Percentiles rank a stretch among this genome's conserved stretches.
phyloP scores from a whole-genome alignment of 805 yeast species.

The Zygosaccharomyces gambellarensis region DNA sequence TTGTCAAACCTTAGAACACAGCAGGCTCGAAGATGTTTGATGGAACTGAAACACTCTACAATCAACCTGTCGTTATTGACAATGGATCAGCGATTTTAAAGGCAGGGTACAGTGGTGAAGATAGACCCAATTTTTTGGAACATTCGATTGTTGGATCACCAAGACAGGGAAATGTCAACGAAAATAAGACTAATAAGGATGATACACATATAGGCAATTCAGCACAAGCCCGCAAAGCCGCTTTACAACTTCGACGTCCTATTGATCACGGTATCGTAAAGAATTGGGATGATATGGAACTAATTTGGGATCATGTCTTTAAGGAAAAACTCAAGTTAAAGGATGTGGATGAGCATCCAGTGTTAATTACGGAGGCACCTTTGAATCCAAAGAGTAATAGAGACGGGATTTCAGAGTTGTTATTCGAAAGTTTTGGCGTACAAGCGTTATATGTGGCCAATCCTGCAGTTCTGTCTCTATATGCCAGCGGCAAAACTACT shows the following conservation, averaged over 20 bases:
- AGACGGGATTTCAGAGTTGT: constrained; percentile 84
- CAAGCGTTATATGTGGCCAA: constrained; percentile 94
- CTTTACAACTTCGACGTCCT: constrained; percentile 68
- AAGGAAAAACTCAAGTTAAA: constrained; percentile 50
- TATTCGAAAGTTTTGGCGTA: constrained; percentile 87
- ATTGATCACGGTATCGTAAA: constrained; percentile 71
- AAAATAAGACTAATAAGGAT: constrained; percentile 56
- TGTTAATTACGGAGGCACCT: constrained; percentile 85
- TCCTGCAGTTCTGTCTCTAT: constrained; percentile 80
- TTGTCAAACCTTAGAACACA: not conserved
- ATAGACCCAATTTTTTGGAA: constrained; percentile 61
- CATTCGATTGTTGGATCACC: constrained; percentile 75
- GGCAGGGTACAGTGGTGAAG: constrained; percentile 93
- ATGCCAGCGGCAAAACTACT: constrained; percentile 86
- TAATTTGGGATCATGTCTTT: constrained; percentile 68
- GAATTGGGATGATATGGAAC: constrained; percentile 86
- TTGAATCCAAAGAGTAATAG: constrained; percentile 79
- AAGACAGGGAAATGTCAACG: constrained; percentile 79
- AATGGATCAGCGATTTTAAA: constrained; percentile 82
- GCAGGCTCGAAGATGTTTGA: constrained; percentile 2
- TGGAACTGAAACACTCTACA: constrained; percentile 34
- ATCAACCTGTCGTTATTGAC: constrained; percentile 75
- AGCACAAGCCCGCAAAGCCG: constrained; percentile 75
- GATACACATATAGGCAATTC: constrained; percentile 69
- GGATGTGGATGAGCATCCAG: constrained; percentile 75